These are phyloP conservation scores for Crithidia thermophila DNA, from an alignment of 208 protist species.

Conservation along the genomic window DNA sequence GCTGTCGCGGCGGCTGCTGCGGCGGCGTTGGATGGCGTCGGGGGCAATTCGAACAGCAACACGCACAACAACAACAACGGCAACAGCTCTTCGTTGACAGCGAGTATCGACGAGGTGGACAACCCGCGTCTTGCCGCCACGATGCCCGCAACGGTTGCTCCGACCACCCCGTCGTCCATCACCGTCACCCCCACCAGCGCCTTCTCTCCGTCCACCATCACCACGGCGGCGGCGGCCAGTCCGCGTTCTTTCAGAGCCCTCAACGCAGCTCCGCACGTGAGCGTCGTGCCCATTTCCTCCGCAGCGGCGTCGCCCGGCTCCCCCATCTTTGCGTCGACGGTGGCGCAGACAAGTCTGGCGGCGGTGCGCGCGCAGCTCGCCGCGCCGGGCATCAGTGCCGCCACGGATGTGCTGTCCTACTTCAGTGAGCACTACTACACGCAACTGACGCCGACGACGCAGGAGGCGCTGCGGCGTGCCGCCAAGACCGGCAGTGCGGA, in stretches of 20 bases:
- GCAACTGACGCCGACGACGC: conserved; percentile 16
- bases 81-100: not conserved
- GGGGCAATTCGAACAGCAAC: not conserved
- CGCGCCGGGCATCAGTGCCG: conserved; percentile 1
- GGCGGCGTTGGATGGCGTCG: not conserved
- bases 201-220: too few species aligned
- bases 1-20: conserved; percentile 10
- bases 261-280: too few species aligned
- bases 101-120: not conserved
- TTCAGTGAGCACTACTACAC: conserved; percentile 15
- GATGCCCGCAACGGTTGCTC: not conserved
- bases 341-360: not conserved
- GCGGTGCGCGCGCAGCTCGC: conserved; percentile 1
- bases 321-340: not conserved
- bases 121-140: not conserved
- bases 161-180: not conserved
- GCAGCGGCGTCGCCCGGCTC: not conserved
- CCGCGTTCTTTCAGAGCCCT: too few species aligned
- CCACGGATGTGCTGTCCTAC: conserved; percentile 12
- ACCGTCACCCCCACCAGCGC: not conserved
- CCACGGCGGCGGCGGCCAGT: too few species aligned
- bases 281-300: too few species aligned
- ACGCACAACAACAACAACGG: not conserved
- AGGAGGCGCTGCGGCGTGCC: conserved; percentile 14
- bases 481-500: conserved; percentile 24